phyloP scores from a whole-genome alignment of 139 green algal genomes.

The Chlamydomonas incerta region DNA sequence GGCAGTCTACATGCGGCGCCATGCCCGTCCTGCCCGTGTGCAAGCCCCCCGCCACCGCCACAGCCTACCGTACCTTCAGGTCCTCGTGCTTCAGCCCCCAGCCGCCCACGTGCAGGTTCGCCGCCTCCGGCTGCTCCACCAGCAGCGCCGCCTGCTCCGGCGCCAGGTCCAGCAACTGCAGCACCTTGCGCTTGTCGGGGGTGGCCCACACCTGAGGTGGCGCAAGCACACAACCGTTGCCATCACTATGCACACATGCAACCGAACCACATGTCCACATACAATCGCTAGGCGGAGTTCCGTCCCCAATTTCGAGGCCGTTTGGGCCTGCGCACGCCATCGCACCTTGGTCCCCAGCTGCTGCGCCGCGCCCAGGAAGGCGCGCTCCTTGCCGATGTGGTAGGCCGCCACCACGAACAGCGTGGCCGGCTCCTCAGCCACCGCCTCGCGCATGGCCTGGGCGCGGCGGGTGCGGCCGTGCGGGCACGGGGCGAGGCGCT shows the following conservation, averaged over 20 bases:
- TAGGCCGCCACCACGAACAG: constrained; percentile 79
- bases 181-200: constrained; percentile 69
- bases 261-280: too few species aligned
- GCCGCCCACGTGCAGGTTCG: constrained; percentile 60
- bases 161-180: constrained; percentile 72
- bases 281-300: too few species aligned
- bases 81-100: constrained; percentile 54
- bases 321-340: too few species aligned
- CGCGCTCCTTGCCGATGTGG: constrained; percentile 85
- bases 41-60: neutral
- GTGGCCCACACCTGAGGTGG: constrained; percentile 53
- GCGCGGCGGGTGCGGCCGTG: neutral
- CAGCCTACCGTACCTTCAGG: constrained; percentile 31
- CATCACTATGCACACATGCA: too few species aligned
- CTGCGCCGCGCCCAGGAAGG: constrained; percentile 73
- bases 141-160: constrained; percentile 63
- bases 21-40: too few species aligned
- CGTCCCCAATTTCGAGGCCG: too few species aligned
- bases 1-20: too few species aligned
- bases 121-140: constrained; percentile 35
- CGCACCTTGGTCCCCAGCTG: constrained; percentile 62
- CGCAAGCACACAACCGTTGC: too few species aligned
- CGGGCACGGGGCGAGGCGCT: neutral
- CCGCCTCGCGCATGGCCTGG: constrained; percentile 51
- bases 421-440: constrained; percentile 51